Evolutionary conservation across 106 monocot species (phyloP).

Genomic region (Dendrobium catenatum): DNA sequence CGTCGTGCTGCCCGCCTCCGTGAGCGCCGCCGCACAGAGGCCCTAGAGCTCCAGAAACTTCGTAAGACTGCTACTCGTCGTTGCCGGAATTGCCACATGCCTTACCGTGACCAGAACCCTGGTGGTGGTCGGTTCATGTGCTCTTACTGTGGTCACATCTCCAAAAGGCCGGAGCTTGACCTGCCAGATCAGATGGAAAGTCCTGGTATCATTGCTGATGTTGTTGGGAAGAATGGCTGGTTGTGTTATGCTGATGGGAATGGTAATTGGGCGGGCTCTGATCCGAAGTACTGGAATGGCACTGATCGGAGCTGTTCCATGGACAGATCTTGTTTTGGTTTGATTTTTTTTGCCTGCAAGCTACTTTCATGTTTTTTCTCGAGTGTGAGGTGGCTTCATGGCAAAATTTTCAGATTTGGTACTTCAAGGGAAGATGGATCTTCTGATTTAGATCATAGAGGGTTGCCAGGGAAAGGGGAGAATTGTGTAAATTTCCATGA

Average conservation of each 20-base stretch:
- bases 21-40: slow-evolving; percentile 32
- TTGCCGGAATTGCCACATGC: slow-evolving; percentile 28
- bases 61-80: slow-evolving; percentile 25
- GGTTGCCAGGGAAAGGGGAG: slow-evolving; percentile 38
- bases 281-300: background rate
- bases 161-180: slow-evolving; percentile 24
- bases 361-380: background rate
- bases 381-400: slow-evolving; percentile 8
- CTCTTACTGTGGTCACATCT: slow-evolving; percentile 27
- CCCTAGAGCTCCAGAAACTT: slow-evolving; percentile 59
- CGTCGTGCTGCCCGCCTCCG: slow-evolving; percentile 41
- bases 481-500: slow-evolving; percentile 44
- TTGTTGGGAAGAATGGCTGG: slow-evolving; percentile 3
- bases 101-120: slow-evolving; percentile 33
- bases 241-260: slow-evolving; percentile 4
- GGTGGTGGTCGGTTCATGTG: slow-evolving; percentile 26
- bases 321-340: slow-evolving; percentile 16
- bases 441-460: slow-evolving; percentile 29
- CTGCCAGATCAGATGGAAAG: slow-evolving; percentile 10
- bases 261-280: background rate
- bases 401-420: slow-evolving; percentile 14
- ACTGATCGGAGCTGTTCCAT: background rate
- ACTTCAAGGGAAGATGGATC: slow-evolving; percentile 35
- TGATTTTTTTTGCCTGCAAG: background rate
- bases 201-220: background rate